Evolutionary conservation across 345 rosid genomes (phyloP).

Genomic region (Aurinia saxatilis): DNA sequence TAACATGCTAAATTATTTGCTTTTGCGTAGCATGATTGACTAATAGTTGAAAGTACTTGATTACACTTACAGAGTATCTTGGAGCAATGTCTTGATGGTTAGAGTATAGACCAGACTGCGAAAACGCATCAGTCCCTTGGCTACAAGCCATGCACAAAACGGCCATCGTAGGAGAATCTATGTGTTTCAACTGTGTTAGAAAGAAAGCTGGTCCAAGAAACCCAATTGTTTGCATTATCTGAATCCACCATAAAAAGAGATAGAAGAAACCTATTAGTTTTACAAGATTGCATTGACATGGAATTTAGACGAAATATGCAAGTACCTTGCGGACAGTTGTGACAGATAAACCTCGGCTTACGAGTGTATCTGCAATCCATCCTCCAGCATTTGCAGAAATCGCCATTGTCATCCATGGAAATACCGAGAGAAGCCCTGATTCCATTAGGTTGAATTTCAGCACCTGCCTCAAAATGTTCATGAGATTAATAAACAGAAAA

Average conservation of each 20-base stretch:
- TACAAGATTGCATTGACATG: neutral
- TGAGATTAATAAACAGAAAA: neutral
- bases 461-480: slow-evolving; percentile 41
- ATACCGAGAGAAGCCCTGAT: slow-evolving; percentile 70
- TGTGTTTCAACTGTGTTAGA: slow-evolving; percentile 85
- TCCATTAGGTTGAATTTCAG: slow-evolving; percentile 85
- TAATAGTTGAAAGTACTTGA: neutral
- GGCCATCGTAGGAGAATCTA: slow-evolving; percentile 74
- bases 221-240: slow-evolving; percentile 96
- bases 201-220: slow-evolving; percentile 97
- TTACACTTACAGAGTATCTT: slow-evolving; percentile 74
- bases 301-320: neutral
- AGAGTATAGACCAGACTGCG: slow-evolving; percentile 89
- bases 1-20: neutral
- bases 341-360: slow-evolving; percentile 72
- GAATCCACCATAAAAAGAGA: slow-evolving; percentile 10
- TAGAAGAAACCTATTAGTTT: neutral
- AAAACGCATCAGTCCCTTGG: slow-evolving; percentile 97
- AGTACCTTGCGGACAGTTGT: slow-evolving; percentile 86
- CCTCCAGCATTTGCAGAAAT: slow-evolving; percentile 90
- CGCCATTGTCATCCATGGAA: slow-evolving; percentile 98
- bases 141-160: slow-evolving; percentile 65
- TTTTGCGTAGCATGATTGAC: neutral
- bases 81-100: slow-evolving; percentile 98
- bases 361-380: slow-evolving; percentile 93